Percentiles rank a stretch among this genome's conserved stretches.
phyloP scores from a whole-genome alignment of 2,329 filamentous ascomycete genomes.

The Eurotiales sp. region DNA sequence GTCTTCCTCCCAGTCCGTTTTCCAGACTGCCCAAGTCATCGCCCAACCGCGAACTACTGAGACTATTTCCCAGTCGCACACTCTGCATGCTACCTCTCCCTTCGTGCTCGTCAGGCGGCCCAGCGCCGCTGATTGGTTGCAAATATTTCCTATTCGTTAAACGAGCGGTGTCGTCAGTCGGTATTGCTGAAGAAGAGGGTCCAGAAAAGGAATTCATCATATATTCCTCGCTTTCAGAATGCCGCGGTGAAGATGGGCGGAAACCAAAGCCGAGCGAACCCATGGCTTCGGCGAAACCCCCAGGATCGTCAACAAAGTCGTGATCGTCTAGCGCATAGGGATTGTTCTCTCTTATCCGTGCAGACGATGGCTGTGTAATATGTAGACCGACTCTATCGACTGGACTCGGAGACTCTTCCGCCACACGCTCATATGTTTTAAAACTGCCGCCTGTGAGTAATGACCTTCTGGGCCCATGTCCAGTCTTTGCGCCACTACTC shows the following conservation, averaged over 20 bases:
- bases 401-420: constrained; percentile 50
- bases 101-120: constrained; percentile 40
- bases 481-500: constrained; percentile 29
- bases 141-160: constrained; percentile 56
- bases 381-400: constrained; percentile 22
- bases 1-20: constrained; percentile 47
- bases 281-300: constrained; percentile 41
- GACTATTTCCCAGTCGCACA: constrained; percentile 45
- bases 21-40: constrained; percentile 56
- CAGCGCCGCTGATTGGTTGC: constrained; percentile 53
- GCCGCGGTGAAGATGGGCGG: constrained; percentile 19
- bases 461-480: constrained; percentile 41
- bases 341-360: constrained; percentile 21
- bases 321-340: constrained; percentile 23
- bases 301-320: constrained; percentile 28
- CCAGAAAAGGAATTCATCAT: constrained; percentile 15
- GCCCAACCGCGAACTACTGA: constrained; percentile 50
- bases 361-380: constrained; percentile 22
- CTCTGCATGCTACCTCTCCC: constrained; percentile 53
- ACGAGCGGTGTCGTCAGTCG: constrained; percentile 54
- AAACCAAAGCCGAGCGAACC: constrained; percentile 41
- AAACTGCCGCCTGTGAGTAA: constrained; percentile 37
- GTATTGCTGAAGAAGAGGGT: constrained; percentile 47
- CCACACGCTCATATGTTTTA: constrained; percentile 52
- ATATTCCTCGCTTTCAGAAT: constrained; percentile 24